These are phyloP conservation scores for Jasminum sambac DNA, from an alignment of 257 asterid species.

Conservation along the genomic window DNA sequence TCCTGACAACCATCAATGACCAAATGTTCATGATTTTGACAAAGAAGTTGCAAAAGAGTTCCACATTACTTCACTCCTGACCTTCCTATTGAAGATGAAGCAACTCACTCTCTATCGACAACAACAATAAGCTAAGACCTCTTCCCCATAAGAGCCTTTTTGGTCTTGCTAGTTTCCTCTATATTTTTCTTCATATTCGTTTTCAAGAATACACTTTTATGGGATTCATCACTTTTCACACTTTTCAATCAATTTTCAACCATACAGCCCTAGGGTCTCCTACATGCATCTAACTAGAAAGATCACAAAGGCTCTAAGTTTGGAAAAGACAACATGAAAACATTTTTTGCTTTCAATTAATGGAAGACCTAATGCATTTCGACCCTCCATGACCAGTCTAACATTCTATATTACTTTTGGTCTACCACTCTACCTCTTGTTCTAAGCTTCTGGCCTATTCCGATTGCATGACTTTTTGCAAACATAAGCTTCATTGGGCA, in stretches of 20 bases:
- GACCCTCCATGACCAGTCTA: background rate
- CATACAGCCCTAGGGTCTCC: too few species aligned
- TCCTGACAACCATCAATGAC: background rate
- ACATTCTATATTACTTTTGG: background rate
- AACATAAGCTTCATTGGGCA: background rate
- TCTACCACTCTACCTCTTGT: too few species aligned
- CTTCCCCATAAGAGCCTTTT: background rate
- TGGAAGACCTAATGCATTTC: background rate
- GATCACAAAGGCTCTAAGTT: background rate
- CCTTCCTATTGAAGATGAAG: background rate
- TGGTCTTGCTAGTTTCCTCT: too few species aligned
- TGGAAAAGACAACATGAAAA: background rate
- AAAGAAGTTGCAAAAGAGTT: background rate
- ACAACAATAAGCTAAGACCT: background rate
- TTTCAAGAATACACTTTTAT: too few species aligned
- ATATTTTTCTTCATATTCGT: too few species aligned
- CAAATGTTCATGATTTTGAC: background rate
- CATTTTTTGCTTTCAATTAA: background rate
- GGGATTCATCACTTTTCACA: too few species aligned
- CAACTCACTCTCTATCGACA: background rate
- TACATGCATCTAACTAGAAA: too few species aligned
- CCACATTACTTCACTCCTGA: background rate
- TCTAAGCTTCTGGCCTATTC: background rate
- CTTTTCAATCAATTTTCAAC: too few species aligned
- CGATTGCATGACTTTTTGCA: background rate